These are phyloP conservation scores for Nothophoma quercina DNA, from an alignment of 2,329 filamentous ascomycete species.

Conservation along the genomic window DNA sequence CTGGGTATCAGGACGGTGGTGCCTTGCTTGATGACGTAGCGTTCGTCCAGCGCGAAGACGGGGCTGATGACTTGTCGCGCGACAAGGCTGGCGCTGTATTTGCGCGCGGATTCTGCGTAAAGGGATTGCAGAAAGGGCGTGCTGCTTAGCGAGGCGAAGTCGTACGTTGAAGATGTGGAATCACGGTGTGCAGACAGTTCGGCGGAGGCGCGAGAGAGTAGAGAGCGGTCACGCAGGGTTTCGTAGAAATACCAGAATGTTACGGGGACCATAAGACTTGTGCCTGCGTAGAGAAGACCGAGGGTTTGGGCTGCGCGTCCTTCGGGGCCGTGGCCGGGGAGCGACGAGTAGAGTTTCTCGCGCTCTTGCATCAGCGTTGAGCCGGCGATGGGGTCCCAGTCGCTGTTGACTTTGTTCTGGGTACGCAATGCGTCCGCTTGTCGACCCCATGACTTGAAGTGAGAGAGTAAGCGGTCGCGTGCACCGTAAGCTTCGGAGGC, in stretches of 20 bases:
- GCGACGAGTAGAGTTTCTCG: slow-evolving; percentile 20
- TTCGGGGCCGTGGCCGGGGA: slow-evolving; percentile 20
- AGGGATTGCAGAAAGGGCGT: slow-evolving; percentile 26
- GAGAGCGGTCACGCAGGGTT: slow-evolving; percentile 3
- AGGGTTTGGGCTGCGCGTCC: slow-evolving; percentile 24
- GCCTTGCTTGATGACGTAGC: slow-evolving; percentile 19
- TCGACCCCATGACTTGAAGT: slow-evolving; percentile 12
- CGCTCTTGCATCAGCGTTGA: slow-evolving; percentile 25
- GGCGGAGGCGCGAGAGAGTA: background rate
- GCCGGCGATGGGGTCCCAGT: slow-evolving; percentile 24
- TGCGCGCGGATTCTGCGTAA: slow-evolving; percentile 21
- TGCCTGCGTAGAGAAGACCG: slow-evolving; percentile 24
- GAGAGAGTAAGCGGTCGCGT: slow-evolving; percentile 22
- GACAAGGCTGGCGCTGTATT: slow-evolving; percentile 17
- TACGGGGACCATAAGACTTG: slow-evolving; percentile 21
- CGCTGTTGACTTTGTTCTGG: background rate
- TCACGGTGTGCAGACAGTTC: slow-evolving; percentile 2
- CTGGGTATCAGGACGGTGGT: slow-evolving; percentile 20
- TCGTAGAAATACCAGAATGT: slow-evolving; percentile 31
- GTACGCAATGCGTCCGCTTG: slow-evolving; percentile 11
- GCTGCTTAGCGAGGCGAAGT: slow-evolving; percentile 20
- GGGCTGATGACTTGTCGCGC: slow-evolving; percentile 16
- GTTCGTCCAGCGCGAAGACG: slow-evolving; percentile 18
- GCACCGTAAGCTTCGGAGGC: slow-evolving; percentile 19
- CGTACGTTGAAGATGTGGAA: background rate